Evolutionary conservation across 257 asterid genomes (phyloP), one percentile per base, ranked within the genome.

Genomic region (Solanum commersonii): DNA sequence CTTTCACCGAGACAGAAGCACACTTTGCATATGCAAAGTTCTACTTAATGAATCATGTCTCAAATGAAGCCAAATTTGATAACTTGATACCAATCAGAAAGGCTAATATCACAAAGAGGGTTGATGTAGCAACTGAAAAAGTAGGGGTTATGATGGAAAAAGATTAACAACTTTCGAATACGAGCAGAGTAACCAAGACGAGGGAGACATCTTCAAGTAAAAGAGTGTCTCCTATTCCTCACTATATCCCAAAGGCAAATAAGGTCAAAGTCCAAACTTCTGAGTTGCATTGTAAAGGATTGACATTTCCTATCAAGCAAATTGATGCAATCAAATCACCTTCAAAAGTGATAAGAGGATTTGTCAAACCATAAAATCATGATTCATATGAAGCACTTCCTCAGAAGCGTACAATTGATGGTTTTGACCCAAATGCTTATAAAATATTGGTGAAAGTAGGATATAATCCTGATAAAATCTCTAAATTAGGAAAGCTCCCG

Each of bases 241-340:
- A 3, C 23, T 7, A 31, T 70, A 5, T 15, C 13, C n/a, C 13
- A 31, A 70, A 70, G 3, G 6, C 0, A 15, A 29, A 15, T 16
- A 70, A 70, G 13, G 38, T 6, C 8, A 8, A 70, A 5, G 22
- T 29, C 0, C 5, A 29, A 70, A 22, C 13, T 14, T 15, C 6
- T 7, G 0, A 70, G 3, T 70, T 70, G 1, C 2, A 31, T 3
- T 1, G 16, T 63, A 63, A 4, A 4, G 0, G 1, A 33, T 31
- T 31, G 13, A 31, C 40, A 1, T 70, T 70, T 70, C 22, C 40
- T 70, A 15, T 27, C 9, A 68, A 31, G 2, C 22, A 0, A 16
- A 70, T 15, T 15, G 1, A 68, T 29, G 3, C 10, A 68, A 68
- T 29, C 38, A 70, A 29, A 15, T 13, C 22, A 13, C 23, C 38